Percentiles rank a stretch among this genome's conserved stretches.
Conservation (phyloP, 108 stramenopile species). For the Cyclotella baltica region DNA sequence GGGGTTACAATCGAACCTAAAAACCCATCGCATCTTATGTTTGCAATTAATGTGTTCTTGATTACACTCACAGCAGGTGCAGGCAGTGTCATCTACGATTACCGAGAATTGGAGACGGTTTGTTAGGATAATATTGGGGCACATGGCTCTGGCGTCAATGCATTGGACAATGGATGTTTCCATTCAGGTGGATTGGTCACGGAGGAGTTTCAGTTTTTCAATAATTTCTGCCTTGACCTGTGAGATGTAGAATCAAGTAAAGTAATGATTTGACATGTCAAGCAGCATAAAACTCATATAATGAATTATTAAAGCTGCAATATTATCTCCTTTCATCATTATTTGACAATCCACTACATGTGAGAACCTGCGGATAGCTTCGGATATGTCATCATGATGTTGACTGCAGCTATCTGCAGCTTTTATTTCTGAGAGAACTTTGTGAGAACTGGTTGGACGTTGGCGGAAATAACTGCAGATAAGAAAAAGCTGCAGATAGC, state of each 20-base stretch:
- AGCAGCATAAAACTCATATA: not conserved
- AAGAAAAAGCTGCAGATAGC: too few species aligned
- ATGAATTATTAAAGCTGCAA: too few species aligned
- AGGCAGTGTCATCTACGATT: conserved; percentile 94
- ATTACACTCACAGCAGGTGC: conserved; percentile 98
- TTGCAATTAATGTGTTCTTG: conserved; percentile 94
- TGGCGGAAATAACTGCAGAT: too few species aligned
- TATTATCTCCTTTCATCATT: too few species aligned
- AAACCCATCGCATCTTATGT: conserved; percentile 97
- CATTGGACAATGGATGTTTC: conserved; percentile 97
- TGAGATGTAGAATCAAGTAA: not conserved
- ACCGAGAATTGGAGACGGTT: conserved; percentile 98
- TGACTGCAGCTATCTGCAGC: too few species aligned
- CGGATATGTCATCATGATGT: too few species aligned
- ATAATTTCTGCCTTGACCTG: conserved; percentile 83
- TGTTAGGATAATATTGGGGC: conserved; percentile 99
- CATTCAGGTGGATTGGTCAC: conserved; percentile 91
- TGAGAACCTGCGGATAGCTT: too few species aligned
- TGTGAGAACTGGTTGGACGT: too few species aligned
- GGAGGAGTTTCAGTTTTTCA: conserved; percentile 92
- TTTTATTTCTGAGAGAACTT: too few species aligned
- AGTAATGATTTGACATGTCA: not conserved
- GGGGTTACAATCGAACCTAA: conserved; percentile 96
- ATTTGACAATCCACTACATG: too few species aligned
- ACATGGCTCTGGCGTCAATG: conserved; percentile 99